Conservation (phyloP, 2,329 filamentous ascomycete genomes). For the Leptographium wingfieldii region DNA sequence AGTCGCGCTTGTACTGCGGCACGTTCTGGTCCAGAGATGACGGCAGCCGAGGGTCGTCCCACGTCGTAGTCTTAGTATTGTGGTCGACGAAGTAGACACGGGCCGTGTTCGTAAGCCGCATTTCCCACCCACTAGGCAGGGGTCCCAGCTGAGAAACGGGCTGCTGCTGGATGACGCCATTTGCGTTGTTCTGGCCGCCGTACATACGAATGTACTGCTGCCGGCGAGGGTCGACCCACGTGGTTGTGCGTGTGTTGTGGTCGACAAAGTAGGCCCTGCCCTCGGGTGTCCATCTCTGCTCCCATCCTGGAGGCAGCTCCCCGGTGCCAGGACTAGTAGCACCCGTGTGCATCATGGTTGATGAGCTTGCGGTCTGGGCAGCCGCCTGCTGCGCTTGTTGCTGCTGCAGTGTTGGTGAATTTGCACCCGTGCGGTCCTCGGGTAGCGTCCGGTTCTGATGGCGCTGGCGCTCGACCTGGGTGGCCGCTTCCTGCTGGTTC, state of each 20-base stretch:
- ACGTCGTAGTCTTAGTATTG: slow-evolving; percentile 98
- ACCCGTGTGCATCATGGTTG: slow-evolving; percentile 88
- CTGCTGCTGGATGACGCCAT: slow-evolving; percentile 87
- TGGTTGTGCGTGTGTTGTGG: slow-evolving; percentile 94
- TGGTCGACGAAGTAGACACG: slow-evolving; percentile 98
- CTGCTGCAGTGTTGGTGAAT: slow-evolving; percentile 64
- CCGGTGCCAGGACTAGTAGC: slow-evolving; percentile 89
- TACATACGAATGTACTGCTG: slow-evolving; percentile 99
- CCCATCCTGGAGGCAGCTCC: slow-evolving; percentile 91
- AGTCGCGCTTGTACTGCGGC: slow-evolving; percentile 98
- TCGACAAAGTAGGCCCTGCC: slow-evolving; percentile 95
- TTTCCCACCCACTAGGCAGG: slow-evolving; percentile 95
- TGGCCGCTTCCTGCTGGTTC: slow-evolving; percentile 69
- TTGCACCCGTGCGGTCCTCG: slow-evolving; percentile 88
- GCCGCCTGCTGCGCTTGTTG: slow-evolving; percentile 33
- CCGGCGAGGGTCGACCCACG: slow-evolving; percentile 92
- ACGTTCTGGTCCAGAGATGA: slow-evolving; percentile 97
- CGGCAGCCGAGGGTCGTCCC: slow-evolving; percentile 91
- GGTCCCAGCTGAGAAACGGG: slow-evolving; percentile 94
- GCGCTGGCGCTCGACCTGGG: slow-evolving; percentile 80
- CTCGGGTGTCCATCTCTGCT: slow-evolving; percentile 90
- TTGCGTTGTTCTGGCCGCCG: slow-evolving; percentile 69
- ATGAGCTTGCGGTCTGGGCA: slow-evolving; percentile 37
- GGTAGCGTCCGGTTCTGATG: slow-evolving; percentile 94
- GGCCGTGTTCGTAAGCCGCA: slow-evolving; percentile 96